Conservation (phyloP, 306 rosid species). For the Cicer bijugum region DNA sequence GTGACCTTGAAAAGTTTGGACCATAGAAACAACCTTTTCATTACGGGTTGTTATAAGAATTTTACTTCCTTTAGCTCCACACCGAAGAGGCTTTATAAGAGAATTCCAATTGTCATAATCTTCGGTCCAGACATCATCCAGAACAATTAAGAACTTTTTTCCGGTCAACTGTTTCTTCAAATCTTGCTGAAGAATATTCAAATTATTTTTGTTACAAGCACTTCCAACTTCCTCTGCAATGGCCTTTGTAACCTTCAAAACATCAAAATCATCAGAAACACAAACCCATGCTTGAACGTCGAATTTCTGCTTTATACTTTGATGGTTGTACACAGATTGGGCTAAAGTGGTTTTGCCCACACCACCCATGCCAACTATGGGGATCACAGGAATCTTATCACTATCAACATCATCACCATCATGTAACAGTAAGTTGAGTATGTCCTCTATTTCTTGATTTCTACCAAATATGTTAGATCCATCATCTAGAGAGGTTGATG, state of each 20-base stretch:
- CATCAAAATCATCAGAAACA: neutral
- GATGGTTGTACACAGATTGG: neutral
- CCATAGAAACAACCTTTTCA: neutral
- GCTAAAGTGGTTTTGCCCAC: constrained; percentile 26
- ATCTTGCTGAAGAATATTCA: neutral
- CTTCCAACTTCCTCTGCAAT: neutral
- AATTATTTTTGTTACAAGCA: neutral
- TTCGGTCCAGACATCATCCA: constrained; percentile 25
- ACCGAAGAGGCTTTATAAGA: constrained; percentile 5
- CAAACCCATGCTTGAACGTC: constrained; percentile 12
- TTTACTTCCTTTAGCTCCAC: neutral
- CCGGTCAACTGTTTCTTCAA: neutral
- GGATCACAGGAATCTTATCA: neutral
- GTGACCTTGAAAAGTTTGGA: neutral
- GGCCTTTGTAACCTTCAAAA: neutral
- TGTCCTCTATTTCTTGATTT: neutral
- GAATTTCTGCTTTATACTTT: neutral
- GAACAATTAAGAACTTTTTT: neutral
- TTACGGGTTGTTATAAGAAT: constrained; percentile 1
- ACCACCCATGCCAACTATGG: constrained; percentile 3
- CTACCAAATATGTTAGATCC: constrained; percentile 6
- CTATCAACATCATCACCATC: neutral
- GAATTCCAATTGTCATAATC: neutral
- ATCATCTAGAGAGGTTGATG: neutral
- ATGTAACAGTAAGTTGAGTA: constrained; percentile 1